Base-by-base conservation (phyloP, 257 asterid species). In the Rehmannia glutinosa region DNA sequence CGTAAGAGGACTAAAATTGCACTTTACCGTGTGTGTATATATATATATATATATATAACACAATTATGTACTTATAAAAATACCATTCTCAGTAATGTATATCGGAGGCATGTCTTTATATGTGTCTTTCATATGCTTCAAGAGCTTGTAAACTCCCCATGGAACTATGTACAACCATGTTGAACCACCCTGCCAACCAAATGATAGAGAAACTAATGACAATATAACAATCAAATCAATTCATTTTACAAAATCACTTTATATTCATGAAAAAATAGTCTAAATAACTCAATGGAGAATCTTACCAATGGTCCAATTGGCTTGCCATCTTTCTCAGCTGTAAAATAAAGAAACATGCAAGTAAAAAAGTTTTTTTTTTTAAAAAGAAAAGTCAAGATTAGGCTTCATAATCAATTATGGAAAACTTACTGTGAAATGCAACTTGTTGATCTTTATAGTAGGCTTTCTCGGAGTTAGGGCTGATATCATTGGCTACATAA, bases 71-170 rank as follows among this genome's bases (percentile, higher is more conserved):
- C n/a, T n/a, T n/a, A n/a, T n/a, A n/a, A n/a, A 36, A 5, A 0
- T 66, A 79, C 81, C 84, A 53, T 80, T 80, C 52, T 80, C 81
- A 0, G 81, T 72, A 10, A 80, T 75, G 67, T 75, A 73, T 43
- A 79, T 73, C 1, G 75, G 57, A 13, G 75, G 83, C 35, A 63
- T 62, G 55, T 78, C 61, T 19, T 64, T 11, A 59, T 80, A 80
- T n/a, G 68, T 60, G 15, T 66, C 17, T 27, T 68, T 62, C 4
- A 80, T 49, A 24, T 62, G 23, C 24, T 68, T 64, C 72, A 80
- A 39, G 36, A 79, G 73, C 76, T 79, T 73, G 70, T 65, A 58
- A 4, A 80, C 32, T 36, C 84, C 84, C 73, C 75, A 55, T 9
- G 84, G 81, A 68, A 68, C 75, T 25, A 72, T 65, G 62, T 41